phyloP scores from a whole-genome alignment of 1,284 basidiomycete species.

The Ceraceosorus bombacis region DNA sequence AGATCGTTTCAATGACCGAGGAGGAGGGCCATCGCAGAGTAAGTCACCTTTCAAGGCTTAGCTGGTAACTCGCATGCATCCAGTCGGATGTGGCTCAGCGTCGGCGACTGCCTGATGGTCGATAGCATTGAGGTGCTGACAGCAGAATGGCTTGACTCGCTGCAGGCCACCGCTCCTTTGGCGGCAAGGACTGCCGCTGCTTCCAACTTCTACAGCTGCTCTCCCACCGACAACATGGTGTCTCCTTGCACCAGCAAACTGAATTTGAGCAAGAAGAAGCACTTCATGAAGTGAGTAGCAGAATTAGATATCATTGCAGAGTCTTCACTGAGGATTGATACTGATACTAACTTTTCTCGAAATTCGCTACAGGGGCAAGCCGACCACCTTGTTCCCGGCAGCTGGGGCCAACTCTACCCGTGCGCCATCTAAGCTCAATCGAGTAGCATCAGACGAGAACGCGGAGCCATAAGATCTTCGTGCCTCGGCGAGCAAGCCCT shows the following conservation, averaged over 20 bases:
- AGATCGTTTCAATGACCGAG: slow-evolving; percentile 35
- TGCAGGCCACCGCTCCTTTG: slow-evolving; percentile 34
- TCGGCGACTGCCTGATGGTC: no score
- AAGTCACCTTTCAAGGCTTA: not conserved
- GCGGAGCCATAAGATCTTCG: no score
- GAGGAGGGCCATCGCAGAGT: slow-evolving; percentile 44
- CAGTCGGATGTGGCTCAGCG: not conserved
- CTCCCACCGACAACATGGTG: slow-evolving; percentile 45
- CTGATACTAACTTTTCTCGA: not conserved
- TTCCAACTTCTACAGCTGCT: slow-evolving; percentile 34
- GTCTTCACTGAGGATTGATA: not conserved
- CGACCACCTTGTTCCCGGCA: slow-evolving; percentile 40
- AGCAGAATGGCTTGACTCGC: not conserved
- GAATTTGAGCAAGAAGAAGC: slow-evolving; percentile 44
- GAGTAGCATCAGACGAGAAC: not conserved
- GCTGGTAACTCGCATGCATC: not conserved
- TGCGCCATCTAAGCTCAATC: not conserved
- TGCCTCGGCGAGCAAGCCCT: no score
- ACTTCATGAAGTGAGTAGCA: slow-evolving; percentile 31
- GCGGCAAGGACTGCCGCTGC: slow-evolving; percentile 40
- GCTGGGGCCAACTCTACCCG: slow-evolving; percentile 3
- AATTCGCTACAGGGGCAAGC: slow-evolving; percentile 23
- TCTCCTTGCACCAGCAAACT: slow-evolving; percentile 47
- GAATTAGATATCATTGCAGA: not conserved
- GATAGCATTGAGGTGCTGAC: no score